Base-by-base conservation (phyloP, 2,329 filamentous ascomycete species). In the Alternaria tenuissima region DNA sequence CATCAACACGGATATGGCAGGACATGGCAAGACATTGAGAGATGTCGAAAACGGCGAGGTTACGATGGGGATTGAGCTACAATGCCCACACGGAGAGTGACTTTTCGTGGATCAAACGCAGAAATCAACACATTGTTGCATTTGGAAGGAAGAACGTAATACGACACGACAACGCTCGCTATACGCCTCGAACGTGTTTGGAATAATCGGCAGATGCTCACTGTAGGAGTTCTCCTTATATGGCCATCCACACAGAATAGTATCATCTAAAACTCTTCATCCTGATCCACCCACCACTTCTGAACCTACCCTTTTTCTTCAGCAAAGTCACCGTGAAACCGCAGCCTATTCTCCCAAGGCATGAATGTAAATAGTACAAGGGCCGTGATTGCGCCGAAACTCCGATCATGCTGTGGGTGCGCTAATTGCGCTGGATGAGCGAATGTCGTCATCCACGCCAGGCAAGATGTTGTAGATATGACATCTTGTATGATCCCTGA, bases 341-440 rank as follows among this genome's bases (percentile, higher is more conserved):
- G 30, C 46, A n/a, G 32, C 32, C 30, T 49, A 22, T 38, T 24
- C 20, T 24, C 30, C 32, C 32, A n/a, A 49, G 46, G 46, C 32
- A 24, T 49, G 30, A 49, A 49, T 49, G 46, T 49, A 36, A 49
- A 26, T 49, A 32, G 46, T 49, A 49, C 46, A 34, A 26, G 46
- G 18, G 34, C 14, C 20, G 46, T 38, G 32, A 14, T 36, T 49
- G 34, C 30, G 46, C 46, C 32, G 20, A 49, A 49, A 49, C 46
- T 49, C 30, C 46, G 14, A 49, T 36, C 30, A 49, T 49, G 46
- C 46, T 26, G 39, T 36, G 32, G 46, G 20, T 20, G 22, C 46
- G 46, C 30, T 38, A 12, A n/a, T 36, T 22, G 46, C 46, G 20
- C 22, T 26, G 30, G 32, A 49, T 26, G 20, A 26, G 46, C 14